Evolutionary conservation across 345 rosid genomes (phyloP).

Genomic region (Brassica rapa): DNA sequence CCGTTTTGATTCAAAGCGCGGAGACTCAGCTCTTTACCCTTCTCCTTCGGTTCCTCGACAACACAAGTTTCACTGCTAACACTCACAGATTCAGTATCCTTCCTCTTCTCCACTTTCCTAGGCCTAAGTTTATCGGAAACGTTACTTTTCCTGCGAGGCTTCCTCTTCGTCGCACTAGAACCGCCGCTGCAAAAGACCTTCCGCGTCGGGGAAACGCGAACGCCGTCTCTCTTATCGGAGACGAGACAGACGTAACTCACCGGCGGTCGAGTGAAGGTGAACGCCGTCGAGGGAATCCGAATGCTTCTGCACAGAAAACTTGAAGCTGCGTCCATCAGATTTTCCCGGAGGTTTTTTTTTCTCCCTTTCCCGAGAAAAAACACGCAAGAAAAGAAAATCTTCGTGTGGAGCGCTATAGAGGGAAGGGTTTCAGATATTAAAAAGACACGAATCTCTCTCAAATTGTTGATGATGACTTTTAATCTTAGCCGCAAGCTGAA

Average conservation of each 20-base stretch:
- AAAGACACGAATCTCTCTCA: constrained; percentile 12
- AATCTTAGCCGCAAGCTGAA: constrained; percentile 37
- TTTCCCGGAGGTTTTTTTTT: background rate
- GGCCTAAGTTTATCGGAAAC: constrained; percentile 30
- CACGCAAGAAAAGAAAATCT: background rate
- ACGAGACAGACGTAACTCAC: constrained; percentile 44
- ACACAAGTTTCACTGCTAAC: constrained; percentile 15
- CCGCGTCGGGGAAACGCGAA: constrained; percentile 29
- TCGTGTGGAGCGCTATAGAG: background rate
- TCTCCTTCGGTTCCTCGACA: constrained; percentile 18
- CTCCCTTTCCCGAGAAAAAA: background rate
- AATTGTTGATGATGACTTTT: constrained; percentile 6
- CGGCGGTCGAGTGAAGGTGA: constrained; percentile 40
- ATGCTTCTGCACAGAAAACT: constrained; percentile 52
- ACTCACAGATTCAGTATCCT: constrained; percentile 7
- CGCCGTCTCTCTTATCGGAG: constrained; percentile 21
- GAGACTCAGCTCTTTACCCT: constrained; percentile 37
- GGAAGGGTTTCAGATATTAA: constrained; percentile 19
- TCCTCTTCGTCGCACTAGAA: constrained; percentile 46
- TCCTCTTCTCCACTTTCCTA: constrained; percentile 19
- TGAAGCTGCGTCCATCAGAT: constrained; percentile 51
- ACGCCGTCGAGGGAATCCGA: constrained; percentile 42
- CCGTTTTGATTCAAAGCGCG: constrained; percentile 65
- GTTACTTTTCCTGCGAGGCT: constrained; percentile 42
- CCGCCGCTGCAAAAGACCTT: constrained; percentile 37